Evolutionary conservation across 2,329 filamentous ascomycete species (phyloP), one percentile per base, ranked within the genome.

Genomic region (Bipolaris bicolor): DNA sequence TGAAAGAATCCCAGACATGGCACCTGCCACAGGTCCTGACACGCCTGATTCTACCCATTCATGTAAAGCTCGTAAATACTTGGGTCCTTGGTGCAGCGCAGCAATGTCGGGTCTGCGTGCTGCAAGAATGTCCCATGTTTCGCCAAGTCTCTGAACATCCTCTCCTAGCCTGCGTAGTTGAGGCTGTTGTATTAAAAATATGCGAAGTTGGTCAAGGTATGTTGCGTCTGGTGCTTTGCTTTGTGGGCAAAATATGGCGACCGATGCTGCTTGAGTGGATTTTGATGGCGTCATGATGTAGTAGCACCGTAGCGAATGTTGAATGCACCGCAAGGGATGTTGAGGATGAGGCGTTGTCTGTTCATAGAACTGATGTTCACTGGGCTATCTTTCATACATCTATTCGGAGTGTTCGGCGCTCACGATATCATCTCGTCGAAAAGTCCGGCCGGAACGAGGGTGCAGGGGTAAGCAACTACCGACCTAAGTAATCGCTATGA

Each of bases 221-320:
- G 20, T 51, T 22, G 58, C 58, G 11, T 47, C 50, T 34, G 65
- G 60, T 10, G 64, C 65, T 58, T 64, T 66, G 50, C 64, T 66
- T 39, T 68, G 65, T 9, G 65, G 65, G 49, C 58, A 62, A 52
- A 68, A 68, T 34, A 68, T 50, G 10, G 56, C 65, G 40, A 59
- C 62, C 24, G 65, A 66, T 10, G 57, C 53, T 44, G 50, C 39
- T 29, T 36, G 40, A 40, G 43, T 39, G 44, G 45, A 16, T 10
- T 41, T 31, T 47, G 40, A 36, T 43, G 40, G 55, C 9, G 39
- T 16, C 16, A 39, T 52, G 29, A 50, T 43, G 15, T 9, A 29
- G 26, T 15, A 41, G 36, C 34, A 5, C 16, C 13, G 36, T 26
- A n/a, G 36, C 39, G 18, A 16, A 49, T 49, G 33, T 49, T 49